A percentile compares a stretch with the other conserved stretches of the same genome.
These are phyloP conservation scores for Pichia norvegensis DNA, from an alignment of 1,139 yeast species.

Conservation along the genomic window DNA sequence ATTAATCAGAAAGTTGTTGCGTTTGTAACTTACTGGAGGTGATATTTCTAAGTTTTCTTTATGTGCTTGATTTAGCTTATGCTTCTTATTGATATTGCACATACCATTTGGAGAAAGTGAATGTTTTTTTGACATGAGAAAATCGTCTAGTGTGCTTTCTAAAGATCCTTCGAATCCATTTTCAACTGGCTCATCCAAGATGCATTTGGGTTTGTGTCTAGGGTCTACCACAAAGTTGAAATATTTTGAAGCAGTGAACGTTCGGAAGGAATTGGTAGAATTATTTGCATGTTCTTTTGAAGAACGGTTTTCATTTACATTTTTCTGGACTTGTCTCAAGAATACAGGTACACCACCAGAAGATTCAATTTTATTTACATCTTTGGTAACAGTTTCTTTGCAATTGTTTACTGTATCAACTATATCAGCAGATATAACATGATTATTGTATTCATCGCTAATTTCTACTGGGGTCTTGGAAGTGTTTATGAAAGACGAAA, in stretches of 20 bases:
- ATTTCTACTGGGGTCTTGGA: neutral
- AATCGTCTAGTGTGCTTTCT: slow-evolving; percentile 8
- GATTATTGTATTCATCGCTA: neutral
- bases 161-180: slow-evolving; percentile 9
- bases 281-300: neutral
- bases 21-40: neutral
- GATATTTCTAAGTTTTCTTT: too few species aligned
- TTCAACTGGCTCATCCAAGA: slow-evolving; percentile 8
- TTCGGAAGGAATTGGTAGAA: neutral
- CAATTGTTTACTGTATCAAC: neutral
- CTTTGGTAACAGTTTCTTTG: neutral
- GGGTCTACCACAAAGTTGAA: neutral
- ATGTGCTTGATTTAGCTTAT: neutral
- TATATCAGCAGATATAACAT: neutral
- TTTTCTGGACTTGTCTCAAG: neutral
- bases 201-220: neutral
- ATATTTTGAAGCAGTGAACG: neutral
- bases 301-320: neutral
- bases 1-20: too few species aligned
- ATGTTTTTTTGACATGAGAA: neutral
- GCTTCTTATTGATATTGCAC: neutral
- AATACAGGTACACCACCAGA: neutral
- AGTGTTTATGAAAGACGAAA: neutral
- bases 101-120: neutral
- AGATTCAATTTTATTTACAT: neutral